Base-by-base conservation (phyloP, 225 moss, liverwort and hornwort genomes). In the Sphagnum tenellum region DNA sequence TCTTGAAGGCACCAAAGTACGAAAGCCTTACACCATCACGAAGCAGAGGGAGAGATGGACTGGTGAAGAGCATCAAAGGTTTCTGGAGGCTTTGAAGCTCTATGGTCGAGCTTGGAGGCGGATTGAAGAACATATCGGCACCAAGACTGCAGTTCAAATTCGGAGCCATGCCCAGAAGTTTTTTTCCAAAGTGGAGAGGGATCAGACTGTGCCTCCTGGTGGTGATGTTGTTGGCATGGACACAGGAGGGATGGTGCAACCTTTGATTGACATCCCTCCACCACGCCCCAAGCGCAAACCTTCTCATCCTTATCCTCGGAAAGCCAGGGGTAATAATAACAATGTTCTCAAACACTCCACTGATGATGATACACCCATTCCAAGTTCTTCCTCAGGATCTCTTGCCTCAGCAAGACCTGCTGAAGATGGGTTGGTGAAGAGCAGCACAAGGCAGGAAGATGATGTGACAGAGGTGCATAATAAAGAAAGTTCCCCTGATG, bases 131-230 rank as follows among this genome's bases (percentile, higher is more conserved):
- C 83, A 86, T 71, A 86, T 86, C 71, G 86, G 86, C 57, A 78
- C 86, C 3, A 86, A 86, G 75, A 86, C 86, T 12, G 86, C 86
- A 46, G 86, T 86, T 75, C 86, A 86, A 69, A 86, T 86, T 74
- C 79, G 86, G 61, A 83, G 83, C 3, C 83, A 86, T 51, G 86
- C 86, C 2, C 86, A 86, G 76, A 86, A 86, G 80, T 86, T 86
- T 51, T 86, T 86, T 66, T 86, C 86, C 4, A 86, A 86, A 71
- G 73, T 86, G 13, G 86, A 86, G 50, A 69, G 86, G 57, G 86
- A 86, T 59, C 71, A 73, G 2, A 78, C 86, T 7, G 29, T 29
- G 29, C 29, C 29, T 29, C 29, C 29, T 29, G 29, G 29, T 29
- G 29, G 29, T 29, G 57, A 71, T 3, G 81, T 76, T 12, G 79